Percentiles rank a stretch among this genome's conserved stretches.
These are phyloP conservation scores for Eimeria maxima DNA, from an alignment of 169 alveolate genomes.

Conservation along the genomic window DNA sequence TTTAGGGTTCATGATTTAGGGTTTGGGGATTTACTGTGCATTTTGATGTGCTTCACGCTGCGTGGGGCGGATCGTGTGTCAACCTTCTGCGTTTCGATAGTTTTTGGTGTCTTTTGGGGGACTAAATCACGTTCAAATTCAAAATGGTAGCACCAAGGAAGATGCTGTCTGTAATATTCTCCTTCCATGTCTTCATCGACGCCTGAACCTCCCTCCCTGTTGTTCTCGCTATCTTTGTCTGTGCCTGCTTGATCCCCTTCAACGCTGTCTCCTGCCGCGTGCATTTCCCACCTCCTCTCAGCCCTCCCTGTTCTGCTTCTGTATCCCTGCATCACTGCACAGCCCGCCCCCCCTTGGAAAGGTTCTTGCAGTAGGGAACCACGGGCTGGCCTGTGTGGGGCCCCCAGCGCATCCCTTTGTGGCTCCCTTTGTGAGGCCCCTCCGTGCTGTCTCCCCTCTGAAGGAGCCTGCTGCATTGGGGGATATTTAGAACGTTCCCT, in stretches of 20 bases:
- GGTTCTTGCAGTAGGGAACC: background rate
- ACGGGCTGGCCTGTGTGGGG: background rate
- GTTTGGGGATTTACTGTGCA: background rate
- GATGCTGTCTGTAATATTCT: background rate
- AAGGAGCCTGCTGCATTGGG: background rate
- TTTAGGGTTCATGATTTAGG: background rate
- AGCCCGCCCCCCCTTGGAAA: background rate
- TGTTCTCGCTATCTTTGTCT: background rate
- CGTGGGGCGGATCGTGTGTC: background rate
- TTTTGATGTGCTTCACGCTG: background rate
- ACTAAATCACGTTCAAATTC: background rate
- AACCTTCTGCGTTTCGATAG: background rate
- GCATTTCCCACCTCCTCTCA: background rate
- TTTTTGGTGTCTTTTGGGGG: background rate
- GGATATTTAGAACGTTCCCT: background rate
- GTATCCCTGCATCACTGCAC: background rate
- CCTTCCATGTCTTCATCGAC: background rate
- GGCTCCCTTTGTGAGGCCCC: background rate
- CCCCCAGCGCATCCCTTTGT: background rate
- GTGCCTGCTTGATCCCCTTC: background rate
- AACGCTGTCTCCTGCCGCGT: background rate
- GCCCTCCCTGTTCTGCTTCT: background rate
- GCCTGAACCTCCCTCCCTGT: background rate
- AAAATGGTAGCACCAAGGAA: conserved; percentile 59
- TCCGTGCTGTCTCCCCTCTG: background rate